Evolutionary conservation across 495 filamentous ascomycete genomes (phyloP), one percentile per base, ranked within the genome.

Genomic region (Staphylotrichum tortipilum): DNA sequence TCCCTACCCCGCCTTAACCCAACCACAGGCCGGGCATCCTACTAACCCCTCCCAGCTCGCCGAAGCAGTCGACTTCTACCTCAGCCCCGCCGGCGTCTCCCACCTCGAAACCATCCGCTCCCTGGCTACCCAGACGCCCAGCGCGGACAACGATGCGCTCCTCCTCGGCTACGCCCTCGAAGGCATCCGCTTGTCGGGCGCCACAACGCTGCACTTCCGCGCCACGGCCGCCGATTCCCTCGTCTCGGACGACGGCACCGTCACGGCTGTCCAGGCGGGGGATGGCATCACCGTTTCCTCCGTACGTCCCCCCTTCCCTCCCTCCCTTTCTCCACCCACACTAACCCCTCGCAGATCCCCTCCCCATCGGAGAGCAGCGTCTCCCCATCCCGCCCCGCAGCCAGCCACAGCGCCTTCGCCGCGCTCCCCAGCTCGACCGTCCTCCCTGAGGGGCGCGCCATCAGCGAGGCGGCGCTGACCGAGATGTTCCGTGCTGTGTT

Each of bases 1-100:
- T 64, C 30, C 21, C 23, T 22, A 21, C 6, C 22, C 0, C 0
- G 4, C 39, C 7, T 12, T 17, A 22, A 53, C 0, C 8, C 21
- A 31, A 6, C 17, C 17, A 14, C 23, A 14, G 7, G 8, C 28
- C 55, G 58, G 26, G 61, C 49, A 15, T n/a, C n/a, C n/a, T n/a
- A 28, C 26, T 28, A 10, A 28, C 5, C 2, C 3, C 2, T 11
- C 45, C 9, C 49, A 74, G 70, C 71, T 92, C 55, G 81, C 85
- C 8, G 83, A 88, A 66, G 75, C 86, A 10, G 74, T 91, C 10
- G 87, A 94, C 59, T 90, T 81, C 71, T 94, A 88, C 69, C 70
- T 89, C 23, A 76, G 74, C 1, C 69, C 75, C 12, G 34, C 55
- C 0, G 79, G 80, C 49, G 68, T 73, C 33, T 41, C 66, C 21